These are phyloP conservation scores for Taiozyma onychis DNA, from an alignment of 1,139 yeast genomes.

Conservation along the genomic window DNA sequence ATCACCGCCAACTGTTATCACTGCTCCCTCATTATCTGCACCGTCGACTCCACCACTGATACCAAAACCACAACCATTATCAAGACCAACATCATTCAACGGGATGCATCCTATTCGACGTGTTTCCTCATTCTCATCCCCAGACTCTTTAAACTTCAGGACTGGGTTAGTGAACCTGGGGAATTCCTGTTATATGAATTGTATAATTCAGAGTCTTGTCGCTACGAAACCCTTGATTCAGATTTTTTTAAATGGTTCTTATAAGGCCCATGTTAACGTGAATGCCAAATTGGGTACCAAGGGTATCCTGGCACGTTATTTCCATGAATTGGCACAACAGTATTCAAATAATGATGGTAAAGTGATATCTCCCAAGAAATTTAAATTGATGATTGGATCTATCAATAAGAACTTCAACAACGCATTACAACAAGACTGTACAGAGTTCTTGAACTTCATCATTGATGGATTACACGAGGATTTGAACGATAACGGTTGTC, in stretches of 20 bases:
- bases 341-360: slow-evolving; percentile 49
- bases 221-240: slow-evolving; percentile 43
- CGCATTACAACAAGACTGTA: slow-evolving; percentile 90
- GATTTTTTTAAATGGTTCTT: slow-evolving; percentile 51
- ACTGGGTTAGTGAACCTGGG: slow-evolving; percentile 79
- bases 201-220: slow-evolving; percentile 76
- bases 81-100: neutral
- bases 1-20: neutral
- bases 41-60: neutral
- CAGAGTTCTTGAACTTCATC: slow-evolving; percentile 80
- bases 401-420: slow-evolving; percentile 68
- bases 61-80: neutral
- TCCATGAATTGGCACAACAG: slow-evolving; percentile 57
- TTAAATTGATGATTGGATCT: slow-evolving; percentile 62
- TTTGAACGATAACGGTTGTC: slow-evolving; percentile 61
- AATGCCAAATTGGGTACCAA: slow-evolving; percentile 76
- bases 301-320: slow-evolving; percentile 73
- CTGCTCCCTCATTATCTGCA: neutral
- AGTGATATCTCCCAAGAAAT: slow-evolving; percentile 48
- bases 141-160: slow-evolving; percentile 22
- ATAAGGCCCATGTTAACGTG: slow-evolving; percentile 66
- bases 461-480: slow-evolving; percentile 89
- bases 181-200: slow-evolving; percentile 91
- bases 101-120: neutral
- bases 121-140: neutral